These are phyloP conservation scores for Pythium dissotocum DNA, from an alignment of 352 stramenopile species.

Conservation along the genomic window DNA sequence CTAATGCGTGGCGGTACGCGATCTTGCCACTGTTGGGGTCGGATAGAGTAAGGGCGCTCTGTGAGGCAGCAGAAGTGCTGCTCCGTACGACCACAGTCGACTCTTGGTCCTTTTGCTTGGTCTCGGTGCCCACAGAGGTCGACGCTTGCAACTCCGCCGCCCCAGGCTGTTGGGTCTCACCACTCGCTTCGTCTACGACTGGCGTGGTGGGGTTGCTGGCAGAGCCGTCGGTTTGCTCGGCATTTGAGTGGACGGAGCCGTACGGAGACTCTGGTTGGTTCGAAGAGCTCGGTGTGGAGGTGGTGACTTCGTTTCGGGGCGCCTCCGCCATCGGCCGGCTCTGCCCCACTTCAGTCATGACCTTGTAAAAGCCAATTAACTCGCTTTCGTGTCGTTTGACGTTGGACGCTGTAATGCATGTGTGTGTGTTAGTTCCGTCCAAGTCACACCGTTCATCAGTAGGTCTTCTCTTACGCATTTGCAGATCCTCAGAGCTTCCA, in stretches of 20 bases:
- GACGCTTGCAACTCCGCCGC: neutral
- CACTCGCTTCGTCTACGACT: constrained; percentile 8
- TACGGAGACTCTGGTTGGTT: neutral
- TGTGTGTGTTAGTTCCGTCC: neutral
- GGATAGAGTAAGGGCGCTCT: neutral
- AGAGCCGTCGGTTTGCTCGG: constrained; percentile 24
- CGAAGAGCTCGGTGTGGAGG: neutral
- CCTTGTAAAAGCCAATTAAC: constrained; percentile 15
- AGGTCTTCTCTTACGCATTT: neutral
- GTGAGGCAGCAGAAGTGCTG: neutral
- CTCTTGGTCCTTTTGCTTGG: neutral
- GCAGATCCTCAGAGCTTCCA: neutral
- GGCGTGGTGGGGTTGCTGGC: constrained; percentile 19
- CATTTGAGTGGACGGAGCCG: constrained; percentile 6
- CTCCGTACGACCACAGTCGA: constrained; percentile 1
- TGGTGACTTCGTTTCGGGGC: too few relatives aligned
- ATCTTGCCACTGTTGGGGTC: neutral
- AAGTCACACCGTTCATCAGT: neutral
- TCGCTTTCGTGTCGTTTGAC: neutral
- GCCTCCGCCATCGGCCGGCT: neutral
- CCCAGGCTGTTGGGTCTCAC: neutral
- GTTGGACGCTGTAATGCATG: constrained; percentile 1
- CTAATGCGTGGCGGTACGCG: neutral
- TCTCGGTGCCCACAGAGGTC: too few relatives aligned
- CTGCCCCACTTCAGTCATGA: neutral